Percentiles rank a stretch among this genome's conserved stretches.
Conservation (phyloP, 768 basidiomycete genomes). For the Rhizopogon salebrosus region DNA sequence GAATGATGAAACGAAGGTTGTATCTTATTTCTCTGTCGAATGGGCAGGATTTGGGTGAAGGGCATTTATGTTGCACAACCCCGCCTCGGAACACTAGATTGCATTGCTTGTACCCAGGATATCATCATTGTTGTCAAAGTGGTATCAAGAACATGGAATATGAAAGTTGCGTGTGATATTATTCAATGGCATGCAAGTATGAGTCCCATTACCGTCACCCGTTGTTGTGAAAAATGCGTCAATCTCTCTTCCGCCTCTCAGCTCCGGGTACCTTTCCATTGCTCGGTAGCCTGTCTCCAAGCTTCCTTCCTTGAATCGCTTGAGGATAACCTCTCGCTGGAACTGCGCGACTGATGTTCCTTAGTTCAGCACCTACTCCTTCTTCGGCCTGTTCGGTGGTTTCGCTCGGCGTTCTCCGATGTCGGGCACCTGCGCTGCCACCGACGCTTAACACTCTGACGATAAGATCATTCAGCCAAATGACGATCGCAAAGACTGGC, state of each 20-base stretch:
- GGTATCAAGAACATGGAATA: not conserved
- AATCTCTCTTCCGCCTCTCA: slow-evolving; percentile 44
- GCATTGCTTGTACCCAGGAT: not conserved
- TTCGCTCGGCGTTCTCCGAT: slow-evolving; percentile 37
- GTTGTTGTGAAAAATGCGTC: slow-evolving; percentile 9
- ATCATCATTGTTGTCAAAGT: not conserved
- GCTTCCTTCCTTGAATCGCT: slow-evolving; percentile 2
- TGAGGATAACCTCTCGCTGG: not conserved
- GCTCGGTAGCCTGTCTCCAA: slow-evolving; percentile 6
- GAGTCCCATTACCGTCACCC: not conserved
- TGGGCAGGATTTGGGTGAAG: slow-evolving; percentile 83
- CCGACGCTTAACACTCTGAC: slow-evolving; percentile 59
- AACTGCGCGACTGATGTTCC: slow-evolving; percentile 1
- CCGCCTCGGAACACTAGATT: not conserved
- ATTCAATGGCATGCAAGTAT: not conserved
- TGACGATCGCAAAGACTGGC: slow-evolving; percentile 68
- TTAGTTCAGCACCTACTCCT: slow-evolving; percentile 37
- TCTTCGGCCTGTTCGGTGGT: slow-evolving; percentile 58
- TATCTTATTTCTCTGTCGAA: slow-evolving; percentile 76
- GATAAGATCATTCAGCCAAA: slow-evolving; percentile 69
- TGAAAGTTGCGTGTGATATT: not conserved
- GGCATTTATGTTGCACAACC: not conserved
- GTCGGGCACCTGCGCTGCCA: slow-evolving; percentile 22
- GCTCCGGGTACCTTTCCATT: slow-evolving; percentile 25
- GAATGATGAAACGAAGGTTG: slow-evolving; percentile 65